Evolutionary conservation across 352 stramenopile species (phyloP), one percentile per base, ranked within the genome.

Genomic region (Phytopythium delawarense): DNA sequence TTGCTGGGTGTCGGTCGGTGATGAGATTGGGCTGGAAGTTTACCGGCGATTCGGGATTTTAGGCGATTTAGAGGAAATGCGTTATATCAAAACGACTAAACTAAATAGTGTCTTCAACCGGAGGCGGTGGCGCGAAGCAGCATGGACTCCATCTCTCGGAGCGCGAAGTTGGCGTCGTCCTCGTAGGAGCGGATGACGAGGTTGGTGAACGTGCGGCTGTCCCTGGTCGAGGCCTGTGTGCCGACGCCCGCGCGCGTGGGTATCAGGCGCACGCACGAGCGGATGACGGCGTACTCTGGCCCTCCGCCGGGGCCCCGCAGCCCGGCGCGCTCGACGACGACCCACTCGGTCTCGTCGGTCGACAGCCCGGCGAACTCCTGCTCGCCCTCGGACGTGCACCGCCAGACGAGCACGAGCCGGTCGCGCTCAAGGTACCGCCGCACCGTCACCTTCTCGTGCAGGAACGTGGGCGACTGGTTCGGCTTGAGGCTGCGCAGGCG

Each of bases 111-210:
- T 16, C 28, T 32, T 32, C 28, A 32, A 32, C 28, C 5, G 28
- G 28, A 32, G 28, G 28, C 28, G 28, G 28, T 32, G 28, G 28
- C 28, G 28, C 28, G 28, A 23, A 76, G 45, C 23, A 76, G 54
- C 65, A 71, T 68, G 15, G 66, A 48, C 45, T 76, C 69, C 66
- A 76, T 76, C 37, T 76, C 69, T 13, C 69, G 69, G n/a, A 74
- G 72, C 32, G 72, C 70, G 37, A 74, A 74, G 32, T 67, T 77
- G 7, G 72, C 70, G 51, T 77, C 70, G 67, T 77, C 64, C 53
- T 77, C 61, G 23, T 77, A 75, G 5, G 70, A 77, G 37, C 72
- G 72, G 21, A 77, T 65, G 32, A 77, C 70, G 37, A 75, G 49
- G 54, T 74, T 61, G 7, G 50, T 67, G 62, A 76, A 59, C 28